phyloP scores from a whole-genome alignment of 805 yeast genomes.

The Hanseniaspora guilliermondii region DNA sequence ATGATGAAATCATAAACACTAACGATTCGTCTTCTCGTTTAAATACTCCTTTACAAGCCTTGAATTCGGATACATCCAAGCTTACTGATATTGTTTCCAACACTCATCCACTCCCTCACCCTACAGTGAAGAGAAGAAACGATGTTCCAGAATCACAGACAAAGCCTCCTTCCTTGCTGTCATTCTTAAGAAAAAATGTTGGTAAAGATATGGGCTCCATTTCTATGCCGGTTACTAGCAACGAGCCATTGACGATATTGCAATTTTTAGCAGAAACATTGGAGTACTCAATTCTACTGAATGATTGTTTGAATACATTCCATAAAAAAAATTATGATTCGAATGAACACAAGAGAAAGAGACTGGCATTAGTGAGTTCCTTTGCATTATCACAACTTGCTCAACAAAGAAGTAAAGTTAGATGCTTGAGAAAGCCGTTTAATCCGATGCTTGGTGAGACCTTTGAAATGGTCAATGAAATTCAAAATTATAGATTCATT shows the following conservation, averaged over 20 bases:
- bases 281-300: slow-evolving; percentile 61
- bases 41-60: background rate
- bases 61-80: background rate
- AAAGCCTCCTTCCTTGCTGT: slow-evolving; percentile 70
- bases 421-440: slow-evolving; percentile 81
- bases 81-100: background rate
- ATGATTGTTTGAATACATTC: slow-evolving; percentile 24
- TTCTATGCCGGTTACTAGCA: slow-evolving; percentile 87
- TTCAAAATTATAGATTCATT: slow-evolving; percentile 56
- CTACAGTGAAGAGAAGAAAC: slow-evolving; percentile 38
- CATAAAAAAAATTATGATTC: slow-evolving; percentile 21
- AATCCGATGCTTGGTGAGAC: slow-evolving; percentile 93
- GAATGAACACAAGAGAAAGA: slow-evolving; percentile 40
- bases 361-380: slow-evolving; percentile 53
- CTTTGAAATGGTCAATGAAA: slow-evolving; percentile 77
- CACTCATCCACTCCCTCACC: slow-evolving; percentile 49
- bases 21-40: background rate
- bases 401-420: slow-evolving; percentile 55
- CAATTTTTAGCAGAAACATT: slow-evolving; percentile 69
- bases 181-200: slow-evolving; percentile 74
- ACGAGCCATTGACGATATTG: slow-evolving; percentile 78
- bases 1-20: slow-evolving; percentile 20
- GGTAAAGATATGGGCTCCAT: slow-evolving; percentile 79
- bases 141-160: slow-evolving; percentile 48
- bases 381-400: slow-evolving; percentile 73